A percentile compares a stretch with the other conserved stretches of the same genome.
Evolutionary conservation across 2,329 filamentous ascomycete genomes (phyloP).

Genomic region (Sporothrix inflata): DNA sequence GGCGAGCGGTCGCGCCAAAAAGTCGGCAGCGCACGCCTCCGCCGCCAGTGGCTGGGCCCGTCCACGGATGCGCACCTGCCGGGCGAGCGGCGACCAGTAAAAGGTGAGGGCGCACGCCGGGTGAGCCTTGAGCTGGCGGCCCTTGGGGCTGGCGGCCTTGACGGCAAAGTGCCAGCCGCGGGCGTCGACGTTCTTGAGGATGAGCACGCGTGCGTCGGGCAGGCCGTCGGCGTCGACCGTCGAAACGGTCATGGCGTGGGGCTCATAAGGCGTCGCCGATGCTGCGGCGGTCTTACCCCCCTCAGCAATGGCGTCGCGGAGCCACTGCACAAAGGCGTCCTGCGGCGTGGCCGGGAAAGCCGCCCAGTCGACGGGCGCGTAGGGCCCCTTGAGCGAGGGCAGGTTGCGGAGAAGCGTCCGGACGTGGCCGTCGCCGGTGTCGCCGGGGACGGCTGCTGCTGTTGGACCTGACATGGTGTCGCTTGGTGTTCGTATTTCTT

Average conservation of each 20-base stretch:
- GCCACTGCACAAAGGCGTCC: constrained; percentile 29
- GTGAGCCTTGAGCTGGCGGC: constrained; percentile 23
- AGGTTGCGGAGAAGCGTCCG: constrained; percentile 20
- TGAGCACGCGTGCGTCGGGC: constrained; percentile 32
- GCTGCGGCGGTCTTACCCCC: background rate
- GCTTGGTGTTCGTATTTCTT: background rate
- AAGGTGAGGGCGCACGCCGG: constrained; percentile 28
- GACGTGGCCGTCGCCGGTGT: background rate
- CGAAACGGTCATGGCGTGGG: constrained; percentile 32
- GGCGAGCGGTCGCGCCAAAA: constrained; percentile 26
- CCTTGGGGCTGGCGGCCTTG: constrained; percentile 31
- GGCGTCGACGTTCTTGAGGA: constrained; percentile 32
- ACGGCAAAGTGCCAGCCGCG: constrained; percentile 33
- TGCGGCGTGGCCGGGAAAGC: constrained; percentile 29
- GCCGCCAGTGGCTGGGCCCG: constrained; percentile 19
- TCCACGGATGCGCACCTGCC: constrained; percentile 31
- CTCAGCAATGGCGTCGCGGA: constrained; percentile 27
- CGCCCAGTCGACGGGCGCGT: constrained; percentile 20
- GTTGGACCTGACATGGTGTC: background rate
- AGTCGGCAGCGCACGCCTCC: constrained; percentile 28
- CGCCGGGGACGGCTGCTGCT: background rate
- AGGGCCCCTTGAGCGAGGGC: constrained; percentile 27
- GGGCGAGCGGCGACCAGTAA: constrained; percentile 31
- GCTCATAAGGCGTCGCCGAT: constrained; percentile 25
- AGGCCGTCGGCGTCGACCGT: constrained; percentile 26